phyloP scores from a whole-genome alignment of 2,329 filamentous ascomycete genomes.

The Trichoderma cornu-damae region DNA sequence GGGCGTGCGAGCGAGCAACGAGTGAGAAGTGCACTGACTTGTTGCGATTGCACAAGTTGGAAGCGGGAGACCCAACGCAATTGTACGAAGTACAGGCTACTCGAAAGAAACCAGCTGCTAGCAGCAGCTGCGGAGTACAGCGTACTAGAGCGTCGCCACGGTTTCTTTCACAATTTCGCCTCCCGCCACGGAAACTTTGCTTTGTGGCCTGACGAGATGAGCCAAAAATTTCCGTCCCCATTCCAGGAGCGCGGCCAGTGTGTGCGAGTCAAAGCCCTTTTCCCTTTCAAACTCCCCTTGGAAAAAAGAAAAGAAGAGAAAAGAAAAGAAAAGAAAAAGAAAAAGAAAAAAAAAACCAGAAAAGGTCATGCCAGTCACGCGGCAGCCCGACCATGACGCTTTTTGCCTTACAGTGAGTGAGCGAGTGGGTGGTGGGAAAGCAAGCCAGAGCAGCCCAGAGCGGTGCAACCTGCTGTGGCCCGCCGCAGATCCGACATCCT shows the following conservation, averaged over 20 bases:
- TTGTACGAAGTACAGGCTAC: neutral
- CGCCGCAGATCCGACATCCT: slow-evolving; percentile 20
- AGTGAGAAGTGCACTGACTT: neutral
- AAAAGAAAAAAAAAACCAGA: too few species aligned
- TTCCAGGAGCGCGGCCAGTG: slow-evolving; percentile 7
- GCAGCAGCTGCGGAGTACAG: slow-evolving; percentile 4
- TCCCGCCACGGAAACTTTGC: slow-evolving; percentile 16
- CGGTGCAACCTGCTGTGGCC: slow-evolving; percentile 15
- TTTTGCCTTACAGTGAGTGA: slow-evolving; percentile 5
- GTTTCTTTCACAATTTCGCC: slow-evolving; percentile 4
- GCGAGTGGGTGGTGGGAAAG: slow-evolving; percentile 13
- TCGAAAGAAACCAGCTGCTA: neutral
- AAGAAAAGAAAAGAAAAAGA: too few species aligned
- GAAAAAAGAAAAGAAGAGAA: too few species aligned
- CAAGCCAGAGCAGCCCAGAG: neutral
- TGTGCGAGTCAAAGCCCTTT: slow-evolving; percentile 15
- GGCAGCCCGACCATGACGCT: slow-evolving; percentile 17
- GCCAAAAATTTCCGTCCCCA: slow-evolving; percentile 2
- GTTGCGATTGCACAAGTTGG: neutral
- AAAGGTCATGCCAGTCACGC: slow-evolving; percentile 17
- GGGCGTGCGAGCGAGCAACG: neutral
- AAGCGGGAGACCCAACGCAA: neutral
- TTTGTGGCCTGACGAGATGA: slow-evolving; percentile 13
- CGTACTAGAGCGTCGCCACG: neutral
- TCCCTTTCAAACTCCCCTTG: neutral